Evolutionary conservation across 2,329 filamentous ascomycete species (phyloP).

Genomic region (Lojkania enalia): DNA sequence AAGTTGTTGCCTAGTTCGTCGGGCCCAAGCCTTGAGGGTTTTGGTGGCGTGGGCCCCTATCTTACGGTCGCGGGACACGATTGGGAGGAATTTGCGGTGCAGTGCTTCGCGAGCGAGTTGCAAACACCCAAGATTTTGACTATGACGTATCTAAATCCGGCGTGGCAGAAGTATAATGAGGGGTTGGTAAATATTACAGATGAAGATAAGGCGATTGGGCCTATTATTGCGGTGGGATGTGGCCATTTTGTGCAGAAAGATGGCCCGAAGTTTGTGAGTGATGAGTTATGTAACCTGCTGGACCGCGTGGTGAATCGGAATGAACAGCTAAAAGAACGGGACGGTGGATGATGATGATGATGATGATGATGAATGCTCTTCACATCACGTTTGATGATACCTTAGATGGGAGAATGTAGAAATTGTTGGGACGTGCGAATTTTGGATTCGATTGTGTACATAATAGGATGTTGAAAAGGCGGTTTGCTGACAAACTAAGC

Average conservation of each 20-base stretch:
- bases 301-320: slow-evolving; percentile 42
- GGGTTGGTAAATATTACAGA: slow-evolving; percentile 53
- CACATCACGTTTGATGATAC: too few relatives aligned
- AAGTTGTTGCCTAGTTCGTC: slow-evolving; percentile 51
- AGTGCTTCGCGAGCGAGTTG: slow-evolving; percentile 42
- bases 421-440: too few relatives aligned
- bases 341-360: slow-evolving; percentile 12
- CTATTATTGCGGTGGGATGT: slow-evolving; percentile 52
- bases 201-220: slow-evolving; percentile 46
- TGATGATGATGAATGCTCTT: too few relatives aligned
- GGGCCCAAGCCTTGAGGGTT: slow-evolving; percentile 47
- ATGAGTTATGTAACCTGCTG: slow-evolving; percentile 37
- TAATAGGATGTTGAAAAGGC: too few relatives aligned
- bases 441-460: too few relatives aligned
- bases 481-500: too few relatives aligned
- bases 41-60: slow-evolving; percentile 43
- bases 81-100: slow-evolving; percentile 55
- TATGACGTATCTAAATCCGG: slow-evolving; percentile 57
- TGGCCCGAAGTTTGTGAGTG: slow-evolving; percentile 48
- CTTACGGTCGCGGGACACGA: slow-evolving; percentile 60
- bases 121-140: slow-evolving; percentile 46
- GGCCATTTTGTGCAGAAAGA: slow-evolving; percentile 62
- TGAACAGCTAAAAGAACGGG: slow-evolving; percentile 38
- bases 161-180: slow-evolving; percentile 59
- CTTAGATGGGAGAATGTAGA: too few relatives aligned